Evolutionary conservation across 495 filamentous ascomycete species (phyloP), one percentile per base, ranked within the genome.

Genomic region (Pyronema omphalodes): DNA sequence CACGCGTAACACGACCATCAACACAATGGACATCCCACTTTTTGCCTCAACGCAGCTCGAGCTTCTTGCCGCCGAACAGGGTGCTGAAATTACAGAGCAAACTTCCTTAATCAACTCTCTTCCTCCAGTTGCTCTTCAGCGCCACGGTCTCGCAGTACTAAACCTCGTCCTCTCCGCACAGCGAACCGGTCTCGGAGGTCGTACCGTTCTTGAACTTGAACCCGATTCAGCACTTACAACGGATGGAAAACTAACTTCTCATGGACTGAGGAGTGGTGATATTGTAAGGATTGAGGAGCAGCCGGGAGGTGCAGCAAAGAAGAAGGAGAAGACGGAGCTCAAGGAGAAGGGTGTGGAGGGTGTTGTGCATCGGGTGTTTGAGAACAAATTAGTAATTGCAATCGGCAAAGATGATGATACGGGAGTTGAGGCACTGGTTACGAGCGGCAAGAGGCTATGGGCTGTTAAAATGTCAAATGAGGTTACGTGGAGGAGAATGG

Each of bases 391-490:
- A 1, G 74, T 74, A 44, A 75, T 95, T 40, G 81, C 80, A 8
- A 78, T 95, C 45, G 75, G 71, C 60, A 34, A 46, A 9, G 52
- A 46, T 44, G 78, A 78, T 44, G 73, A 80, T 53, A 75, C 73
- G 49, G 75, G 73, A 41, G 69, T 83, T 62, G 71, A 71, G 39
- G 80, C 77, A 61, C 52, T 60, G 9, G 34, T 52, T 45, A 51
- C 19, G 51, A 35, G 52, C 5, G 60, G 58, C 7, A 58, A 51
- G 17, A 67, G 73, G 48, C 62, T 80, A 35, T 81, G 77, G 79
- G 60, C 79, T 34, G 81, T 98, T 17, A 96, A 96, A 71, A 70
- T 96, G 62, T 87, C 91, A 12, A 94, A 96, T 68, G 93, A 96
- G 70, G 81, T 94, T 58, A 94, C 88, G 37, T 88, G 83, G 7